Evolutionary conservation across 352 stramenopile species (phyloP).

Genomic region (Phytophthora nicotianae): DNA sequence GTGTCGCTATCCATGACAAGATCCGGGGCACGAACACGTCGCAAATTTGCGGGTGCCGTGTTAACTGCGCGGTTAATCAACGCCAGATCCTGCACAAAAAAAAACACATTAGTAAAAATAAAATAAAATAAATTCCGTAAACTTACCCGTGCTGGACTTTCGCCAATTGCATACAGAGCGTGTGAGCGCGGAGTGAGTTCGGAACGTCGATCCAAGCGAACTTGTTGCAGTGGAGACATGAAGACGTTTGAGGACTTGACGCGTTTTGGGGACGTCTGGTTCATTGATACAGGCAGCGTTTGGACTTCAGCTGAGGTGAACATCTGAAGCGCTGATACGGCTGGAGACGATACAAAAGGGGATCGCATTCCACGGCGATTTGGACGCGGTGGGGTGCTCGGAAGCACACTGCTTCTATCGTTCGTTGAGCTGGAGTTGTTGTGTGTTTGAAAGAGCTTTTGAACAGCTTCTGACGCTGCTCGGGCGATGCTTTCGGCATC

Average conservation of each 20-base stretch:
- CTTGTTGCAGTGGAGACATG: conserved; percentile 85
- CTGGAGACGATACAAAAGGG: conserved; percentile 51
- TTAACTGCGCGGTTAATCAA: conserved; percentile 85
- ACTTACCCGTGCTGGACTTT: conserved; percentile 81
- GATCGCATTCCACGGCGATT: conserved; percentile 29
- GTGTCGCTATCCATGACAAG: conserved; percentile 40
- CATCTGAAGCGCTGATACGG: conserved; percentile 52
- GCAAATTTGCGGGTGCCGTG: conserved; percentile 26
- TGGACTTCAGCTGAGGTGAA: conserved; percentile 80
- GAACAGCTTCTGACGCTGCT: conserved; percentile 69
- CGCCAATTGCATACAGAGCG: conserved; percentile 87
- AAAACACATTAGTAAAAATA: neutral
- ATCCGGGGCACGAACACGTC: conserved; percentile 20
- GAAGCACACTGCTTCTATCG: conserved; percentile 40
- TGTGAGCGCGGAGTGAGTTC: conserved; percentile 80
- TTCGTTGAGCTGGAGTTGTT: conserved; percentile 3
- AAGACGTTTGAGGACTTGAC: conserved; percentile 84
- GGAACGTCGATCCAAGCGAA: conserved; percentile 69
- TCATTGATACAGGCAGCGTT: conserved; percentile 74
- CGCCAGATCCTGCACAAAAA: conserved; percentile 54
- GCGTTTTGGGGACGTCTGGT: conserved; percentile 82
- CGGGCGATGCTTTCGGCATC: conserved; percentile 84
- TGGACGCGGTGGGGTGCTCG: conserved; percentile 50
- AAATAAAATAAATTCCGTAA: neutral
- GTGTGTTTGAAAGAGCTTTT: conserved; percentile 42